phyloP scores from a whole-genome alignment of 371 early-diverging fungal genomes.

The Saksenaea oblongispora region DNA sequence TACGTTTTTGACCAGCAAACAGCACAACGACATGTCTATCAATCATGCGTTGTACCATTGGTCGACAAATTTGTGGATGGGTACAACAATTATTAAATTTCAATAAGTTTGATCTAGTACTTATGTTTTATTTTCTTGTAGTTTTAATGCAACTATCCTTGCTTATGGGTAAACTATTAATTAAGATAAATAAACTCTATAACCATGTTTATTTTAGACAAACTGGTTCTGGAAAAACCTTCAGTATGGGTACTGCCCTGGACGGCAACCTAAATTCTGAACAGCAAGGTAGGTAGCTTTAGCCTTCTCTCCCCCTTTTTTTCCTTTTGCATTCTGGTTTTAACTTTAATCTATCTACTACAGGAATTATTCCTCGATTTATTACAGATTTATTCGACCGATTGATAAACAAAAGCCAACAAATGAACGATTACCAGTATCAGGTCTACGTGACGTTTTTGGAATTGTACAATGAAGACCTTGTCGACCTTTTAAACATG shows the following conservation, averaged over 20 bases:
- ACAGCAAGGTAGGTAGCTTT: slow-evolving; percentile 18
- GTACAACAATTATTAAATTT: slow-evolving; percentile 48
- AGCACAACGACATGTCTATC: slow-evolving; percentile 72
- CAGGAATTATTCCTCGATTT: slow-evolving; percentile 89
- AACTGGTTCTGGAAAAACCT: slow-evolving; percentile 45
- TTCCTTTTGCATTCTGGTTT: neutral
- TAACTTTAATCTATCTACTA: neutral
- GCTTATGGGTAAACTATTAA: slow-evolving; percentile 22
- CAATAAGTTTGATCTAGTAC: neutral
- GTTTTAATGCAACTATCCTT: slow-evolving; percentile 29
- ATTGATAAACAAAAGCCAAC: slow-evolving; percentile 23
- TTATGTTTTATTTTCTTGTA: slow-evolving; percentile 8
- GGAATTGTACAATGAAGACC: slow-evolving; percentile 98
- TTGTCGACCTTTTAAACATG: slow-evolving; percentile 80
- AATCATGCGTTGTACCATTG: slow-evolving; percentile 66
- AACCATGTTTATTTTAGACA: slow-evolving; percentile 7
- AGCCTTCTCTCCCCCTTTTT: neutral
- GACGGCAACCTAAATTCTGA: slow-evolving; percentile 24
- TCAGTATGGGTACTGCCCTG: slow-evolving; percentile 28
- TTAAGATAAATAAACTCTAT: neutral
- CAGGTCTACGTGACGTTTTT: slow-evolving; percentile 80
- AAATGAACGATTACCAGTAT: slow-evolving; percentile 46
- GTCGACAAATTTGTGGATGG: slow-evolving; percentile 90
- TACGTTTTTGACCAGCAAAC: slow-evolving; percentile 76
- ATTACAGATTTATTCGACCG: slow-evolving; percentile 65